Conservation (phyloP, 2,329 filamentous ascomycete genomes). For the Lachnellula occidentalis region DNA sequence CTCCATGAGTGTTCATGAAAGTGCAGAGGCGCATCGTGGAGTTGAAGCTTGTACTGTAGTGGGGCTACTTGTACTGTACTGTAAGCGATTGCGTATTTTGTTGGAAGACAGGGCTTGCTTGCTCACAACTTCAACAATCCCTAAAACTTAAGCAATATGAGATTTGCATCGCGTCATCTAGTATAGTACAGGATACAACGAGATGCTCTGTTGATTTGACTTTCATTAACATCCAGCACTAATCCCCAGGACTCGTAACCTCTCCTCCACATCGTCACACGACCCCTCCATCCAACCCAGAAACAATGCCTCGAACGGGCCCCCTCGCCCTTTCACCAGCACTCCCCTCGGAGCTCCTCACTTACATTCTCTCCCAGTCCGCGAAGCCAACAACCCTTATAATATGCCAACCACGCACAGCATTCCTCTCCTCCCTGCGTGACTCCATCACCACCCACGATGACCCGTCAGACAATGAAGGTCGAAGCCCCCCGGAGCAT, state of each 20-base stretch:
- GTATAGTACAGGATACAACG: no score
- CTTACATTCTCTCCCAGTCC: slow-evolving; percentile 50
- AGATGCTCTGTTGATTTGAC: slow-evolving; percentile 2
- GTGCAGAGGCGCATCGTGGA: slow-evolving; percentile 18
- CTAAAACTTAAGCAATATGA: background rate
- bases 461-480: slow-evolving; percentile 8
- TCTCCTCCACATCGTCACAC: background rate
- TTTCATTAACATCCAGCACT: slow-evolving; percentile 24
- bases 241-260: slow-evolving; percentile 10
- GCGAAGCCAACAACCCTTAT: slow-evolving; percentile 59
- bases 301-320: slow-evolving; percentile 17
- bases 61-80: no score
- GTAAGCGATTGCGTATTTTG: slow-evolving; percentile 10
- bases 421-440: slow-evolving; percentile 58
- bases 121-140: background rate
- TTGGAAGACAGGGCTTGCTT: no score
- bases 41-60: slow-evolving; percentile 3
- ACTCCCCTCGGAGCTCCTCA: slow-evolving; percentile 57
- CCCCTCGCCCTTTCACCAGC: slow-evolving; percentile 47
- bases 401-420: slow-evolving; percentile 59
- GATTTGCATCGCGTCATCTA: background rate
- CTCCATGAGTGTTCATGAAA: slow-evolving; percentile 60
- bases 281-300: slow-evolving; percentile 6
- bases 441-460: slow-evolving; percentile 36
- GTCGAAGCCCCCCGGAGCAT: slow-evolving; percentile 24